Conservation (phyloP, 2,329 filamentous ascomycete species). For the Tolypocladium capitatum region DNA sequence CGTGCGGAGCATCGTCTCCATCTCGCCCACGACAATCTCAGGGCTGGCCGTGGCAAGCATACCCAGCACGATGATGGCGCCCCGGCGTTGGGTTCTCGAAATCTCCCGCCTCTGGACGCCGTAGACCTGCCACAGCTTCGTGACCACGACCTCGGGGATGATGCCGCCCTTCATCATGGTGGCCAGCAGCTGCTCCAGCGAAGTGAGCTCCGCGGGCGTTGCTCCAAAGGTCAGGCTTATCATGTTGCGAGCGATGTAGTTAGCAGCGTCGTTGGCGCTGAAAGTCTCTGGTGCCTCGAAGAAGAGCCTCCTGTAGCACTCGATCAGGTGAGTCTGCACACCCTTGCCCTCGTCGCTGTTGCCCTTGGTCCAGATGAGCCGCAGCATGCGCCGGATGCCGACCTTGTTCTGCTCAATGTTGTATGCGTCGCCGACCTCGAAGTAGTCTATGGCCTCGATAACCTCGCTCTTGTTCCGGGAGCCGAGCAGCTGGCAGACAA, state of each 20-base stretch:
- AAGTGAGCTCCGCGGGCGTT: conserved; percentile 87
- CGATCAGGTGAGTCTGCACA: conserved; percentile 90
- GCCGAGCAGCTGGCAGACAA: conserved; percentile 75
- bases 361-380: conserved; percentile 97
- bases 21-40: conserved; percentile 86
- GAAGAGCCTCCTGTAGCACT: conserved; percentile 91
- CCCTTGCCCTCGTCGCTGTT: conserved; percentile 99
- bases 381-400: conserved; percentile 89
- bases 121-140: conserved; percentile 96
- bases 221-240: conserved; percentile 95
- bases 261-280: conserved; percentile 77
- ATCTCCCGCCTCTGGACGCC: conserved; percentile 89
- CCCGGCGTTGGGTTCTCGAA: conserved; percentile 77
- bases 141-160: conserved; percentile 72
- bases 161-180: conserved; percentile 96
- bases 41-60: conserved; percentile 92
- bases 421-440: conserved; percentile 89
- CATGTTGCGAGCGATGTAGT: conserved; percentile 96
- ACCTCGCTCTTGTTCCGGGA: conserved; percentile 97
- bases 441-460: conserved; percentile 98
- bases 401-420: conserved; percentile 86
- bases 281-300: conserved; percentile 90
- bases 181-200: conserved; percentile 81
- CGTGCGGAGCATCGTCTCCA: conserved; percentile 85
- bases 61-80: conserved; percentile 88